Evolutionary conservation across 2,329 filamentous ascomycete genomes (phyloP).

Genomic region (Chaetoscypha palmicola): DNA sequence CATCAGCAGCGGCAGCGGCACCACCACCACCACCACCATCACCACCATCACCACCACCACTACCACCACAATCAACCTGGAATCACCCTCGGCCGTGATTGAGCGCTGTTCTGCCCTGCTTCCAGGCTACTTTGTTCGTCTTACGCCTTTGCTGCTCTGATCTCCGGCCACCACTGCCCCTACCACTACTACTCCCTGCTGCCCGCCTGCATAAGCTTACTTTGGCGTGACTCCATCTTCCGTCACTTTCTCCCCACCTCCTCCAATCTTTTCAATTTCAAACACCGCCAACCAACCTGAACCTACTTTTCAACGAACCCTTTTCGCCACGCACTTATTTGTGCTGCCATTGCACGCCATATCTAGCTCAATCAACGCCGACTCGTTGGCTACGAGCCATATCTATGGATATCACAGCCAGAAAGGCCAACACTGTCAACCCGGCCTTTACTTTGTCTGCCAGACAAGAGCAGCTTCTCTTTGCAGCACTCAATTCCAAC

Average conservation of each 20-base stretch:
- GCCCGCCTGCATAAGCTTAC: constrained; percentile 6
- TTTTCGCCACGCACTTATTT: not conserved
- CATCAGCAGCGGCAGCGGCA: too few species aligned
- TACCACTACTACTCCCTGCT: not conserved
- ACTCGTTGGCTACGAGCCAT: not conserved
- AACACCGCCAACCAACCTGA: not conserved
- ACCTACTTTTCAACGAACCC: not conserved
- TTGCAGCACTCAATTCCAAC: constrained; percentile 71
- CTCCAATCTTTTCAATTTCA: not conserved
- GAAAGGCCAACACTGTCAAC: constrained; percentile 29
- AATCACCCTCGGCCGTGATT: too few species aligned
- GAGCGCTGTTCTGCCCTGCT: too few species aligned
- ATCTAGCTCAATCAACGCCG: not conserved
- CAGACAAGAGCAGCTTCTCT: constrained; percentile 69
- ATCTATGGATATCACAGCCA: constrained; percentile 17
- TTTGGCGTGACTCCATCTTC: not conserved
- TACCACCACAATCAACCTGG: too few species aligned
- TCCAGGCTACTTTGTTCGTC: too few species aligned
- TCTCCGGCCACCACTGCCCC: too few species aligned
- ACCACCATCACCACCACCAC: too few species aligned
- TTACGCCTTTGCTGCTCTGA: too few species aligned
- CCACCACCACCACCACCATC: too few species aligned
- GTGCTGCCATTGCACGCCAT: not conserved
- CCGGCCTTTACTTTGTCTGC: constrained; percentile 64
- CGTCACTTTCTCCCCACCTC: not conserved